Evolutionary conservation across 2,329 filamentous ascomycete genomes (phyloP).

Genomic region (Simplicillium aogashimaense): DNA sequence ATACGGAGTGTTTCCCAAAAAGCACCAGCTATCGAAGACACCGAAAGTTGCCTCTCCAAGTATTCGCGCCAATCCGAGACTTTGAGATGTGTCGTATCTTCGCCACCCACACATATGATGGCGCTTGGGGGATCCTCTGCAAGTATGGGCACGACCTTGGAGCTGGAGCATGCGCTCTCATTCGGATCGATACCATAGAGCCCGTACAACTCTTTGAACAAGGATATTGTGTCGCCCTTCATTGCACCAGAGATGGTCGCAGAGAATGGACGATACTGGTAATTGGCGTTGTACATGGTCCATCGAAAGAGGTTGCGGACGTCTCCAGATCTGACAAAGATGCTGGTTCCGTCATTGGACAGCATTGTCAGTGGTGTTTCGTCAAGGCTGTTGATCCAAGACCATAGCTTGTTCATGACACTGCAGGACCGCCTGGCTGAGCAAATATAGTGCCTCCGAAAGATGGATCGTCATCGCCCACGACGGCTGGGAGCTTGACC

Average conservation of each 20-base stretch:
- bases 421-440: constrained; percentile 23
- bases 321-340: constrained; percentile 20
- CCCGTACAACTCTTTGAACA: no score
- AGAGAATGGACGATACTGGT: no score
- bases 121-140: constrained; percentile 13
- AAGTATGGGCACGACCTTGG: no score
- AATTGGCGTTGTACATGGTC: no score
- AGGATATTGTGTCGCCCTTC: no score
- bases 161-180: no score
- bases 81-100: constrained; percentile 10
- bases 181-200: no score
- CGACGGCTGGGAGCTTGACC: constrained; percentile 24
- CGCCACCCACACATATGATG: constrained; percentile 26
- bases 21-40: constrained; percentile 20
- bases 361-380: constrained; percentile 14
- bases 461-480: constrained; percentile 20
- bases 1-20: not conserved
- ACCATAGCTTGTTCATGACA: constrained; percentile 21
- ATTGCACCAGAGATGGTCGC: no score
- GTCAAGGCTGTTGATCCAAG: constrained; percentile 18
- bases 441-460: constrained; percentile 26
- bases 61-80: constrained; percentile 18
- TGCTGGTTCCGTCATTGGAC: constrained; percentile 9
- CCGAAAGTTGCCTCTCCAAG: constrained; percentile 13
- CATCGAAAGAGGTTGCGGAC: constrained; percentile 11